phyloP scores from a whole-genome alignment of 768 basidiomycete genomes.

The Melanogaster broomeanus region DNA sequence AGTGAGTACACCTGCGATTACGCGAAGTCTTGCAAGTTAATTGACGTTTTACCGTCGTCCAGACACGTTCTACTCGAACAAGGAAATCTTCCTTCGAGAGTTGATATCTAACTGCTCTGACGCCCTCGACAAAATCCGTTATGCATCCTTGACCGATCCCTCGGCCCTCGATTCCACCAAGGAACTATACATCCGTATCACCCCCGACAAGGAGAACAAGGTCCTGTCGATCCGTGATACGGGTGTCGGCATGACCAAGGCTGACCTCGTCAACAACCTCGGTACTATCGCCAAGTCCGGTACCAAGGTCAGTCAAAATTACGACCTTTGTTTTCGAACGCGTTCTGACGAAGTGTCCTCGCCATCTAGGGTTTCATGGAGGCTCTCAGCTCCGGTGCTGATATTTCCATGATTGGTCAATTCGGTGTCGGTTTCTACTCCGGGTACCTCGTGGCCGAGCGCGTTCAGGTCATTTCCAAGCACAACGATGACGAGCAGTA shows the following conservation, averaged over 20 bases:
- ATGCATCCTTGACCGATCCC: conserved; percentile 93
- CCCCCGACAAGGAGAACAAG: conserved; percentile 96
- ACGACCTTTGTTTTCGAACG: neutral
- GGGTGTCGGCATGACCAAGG: conserved; percentile 99
- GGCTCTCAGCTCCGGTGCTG: conserved; percentile 86
- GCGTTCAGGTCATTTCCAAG: conserved; percentile 98
- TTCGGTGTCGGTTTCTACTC: conserved; percentile 99
- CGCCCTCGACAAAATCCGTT: conserved; percentile 99
- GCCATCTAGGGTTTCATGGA: conserved; percentile 95
- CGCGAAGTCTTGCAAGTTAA: conserved; percentile 6
- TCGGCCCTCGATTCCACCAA: conserved; percentile 85
- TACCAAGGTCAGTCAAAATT: conserved; percentile 63
- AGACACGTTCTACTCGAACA: conserved; percentile 99
- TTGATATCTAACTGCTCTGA: conserved; percentile 96
- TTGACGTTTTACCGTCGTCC: conserved; percentile 4
- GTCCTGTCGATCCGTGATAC: conserved; percentile 88
- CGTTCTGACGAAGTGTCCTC: conserved; percentile 10
- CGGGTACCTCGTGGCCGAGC: conserved; percentile 97
- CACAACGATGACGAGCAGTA: conserved; percentile 99
- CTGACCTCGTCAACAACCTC: conserved; percentile 99
- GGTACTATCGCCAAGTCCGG: conserved; percentile 96
- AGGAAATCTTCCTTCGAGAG: conserved; percentile 99
- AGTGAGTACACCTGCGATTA: conserved; percentile 51
- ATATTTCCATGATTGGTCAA: conserved; percentile 97
- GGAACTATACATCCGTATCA: conserved; percentile 94